phyloP scores from a whole-genome alignment of 2,329 filamentous ascomycete genomes.

The Colletotrichum sp. region DNA sequence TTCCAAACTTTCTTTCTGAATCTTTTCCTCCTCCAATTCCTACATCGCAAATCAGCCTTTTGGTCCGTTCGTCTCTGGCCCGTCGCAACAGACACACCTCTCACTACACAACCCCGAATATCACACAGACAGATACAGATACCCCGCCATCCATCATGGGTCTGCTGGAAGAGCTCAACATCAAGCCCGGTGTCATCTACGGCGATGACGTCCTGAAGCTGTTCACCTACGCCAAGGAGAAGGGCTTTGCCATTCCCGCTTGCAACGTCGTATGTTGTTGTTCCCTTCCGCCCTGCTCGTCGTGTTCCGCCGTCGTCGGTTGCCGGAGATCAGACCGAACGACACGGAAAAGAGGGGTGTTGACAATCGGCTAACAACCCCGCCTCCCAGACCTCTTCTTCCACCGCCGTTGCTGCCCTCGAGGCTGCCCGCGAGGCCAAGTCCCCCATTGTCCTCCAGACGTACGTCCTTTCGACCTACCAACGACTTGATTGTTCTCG shows the following conservation, averaged over 20 bases:
- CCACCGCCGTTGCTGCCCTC: constrained; percentile 82
- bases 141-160: constrained; percentile 30
- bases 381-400: constrained; percentile 69
- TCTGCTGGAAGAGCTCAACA: constrained; percentile 46
- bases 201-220: constrained; percentile 65
- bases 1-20: background rate
- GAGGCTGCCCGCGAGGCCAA: constrained; percentile 95
- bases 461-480: constrained; percentile 35
- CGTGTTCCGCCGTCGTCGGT: background rate
- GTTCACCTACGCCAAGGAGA: constrained; percentile 89
- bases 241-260: constrained; percentile 88
- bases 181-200: constrained; percentile 60
- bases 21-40: background rate
- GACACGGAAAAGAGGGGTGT: background rate
- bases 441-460: constrained; percentile 90
- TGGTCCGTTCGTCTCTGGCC: background rate
- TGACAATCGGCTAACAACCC: constrained; percentile 13
- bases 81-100: background rate
- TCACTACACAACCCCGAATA: background rate
- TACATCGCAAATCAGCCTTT: background rate
- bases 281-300: background rate
- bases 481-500: background rate
- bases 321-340: background rate
- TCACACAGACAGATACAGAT: background rate
- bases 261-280: constrained; percentile 70